These are phyloP conservation scores for Fennellomyces sp. DNA, from an alignment of 371 early-diverging fungal species.

Conservation along the genomic window DNA sequence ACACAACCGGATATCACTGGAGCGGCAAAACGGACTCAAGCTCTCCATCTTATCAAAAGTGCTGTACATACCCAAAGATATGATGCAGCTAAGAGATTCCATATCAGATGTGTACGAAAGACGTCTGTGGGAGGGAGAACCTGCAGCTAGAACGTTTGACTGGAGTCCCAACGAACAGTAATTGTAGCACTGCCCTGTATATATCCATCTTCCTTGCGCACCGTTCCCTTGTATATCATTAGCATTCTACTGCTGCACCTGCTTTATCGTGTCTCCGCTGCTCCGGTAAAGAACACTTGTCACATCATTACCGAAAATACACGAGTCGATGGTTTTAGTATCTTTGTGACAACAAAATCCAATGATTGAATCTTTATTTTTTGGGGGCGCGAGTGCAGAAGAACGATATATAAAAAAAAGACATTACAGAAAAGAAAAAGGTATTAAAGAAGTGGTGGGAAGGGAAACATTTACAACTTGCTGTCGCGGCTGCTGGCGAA, in stretches of 20 bases:
- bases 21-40: not conserved
- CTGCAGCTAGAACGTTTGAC: constrained; percentile 1
- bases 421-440: not conserved
- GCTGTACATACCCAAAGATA: constrained; percentile 10
- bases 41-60: constrained; percentile 6
- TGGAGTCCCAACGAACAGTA: constrained; percentile 2
- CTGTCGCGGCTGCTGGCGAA: constrained; percentile 49
- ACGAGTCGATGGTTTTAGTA: too few relatives aligned
- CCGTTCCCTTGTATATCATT: too few relatives aligned
- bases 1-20: constrained; percentile 9
- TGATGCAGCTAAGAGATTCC: constrained; percentile 3
- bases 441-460: not conserved
- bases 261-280: too few relatives aligned
- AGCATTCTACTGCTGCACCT: too few relatives aligned
- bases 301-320: too few relatives aligned
- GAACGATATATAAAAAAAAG: too few relatives aligned
- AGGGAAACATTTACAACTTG: constrained; percentile 33
- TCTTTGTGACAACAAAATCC: too few relatives aligned
- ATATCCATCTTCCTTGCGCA: not conserved
- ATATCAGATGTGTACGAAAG: constrained; percentile 1
- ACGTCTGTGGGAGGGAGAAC: constrained; percentile 8
- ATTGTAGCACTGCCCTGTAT: not conserved
- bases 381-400: too few relatives aligned
- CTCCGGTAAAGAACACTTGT: too few relatives aligned
- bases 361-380: too few relatives aligned